Evolutionary conservation across 805 yeast genomes (phyloP).

Genomic region (Ogataea pini): DNA sequence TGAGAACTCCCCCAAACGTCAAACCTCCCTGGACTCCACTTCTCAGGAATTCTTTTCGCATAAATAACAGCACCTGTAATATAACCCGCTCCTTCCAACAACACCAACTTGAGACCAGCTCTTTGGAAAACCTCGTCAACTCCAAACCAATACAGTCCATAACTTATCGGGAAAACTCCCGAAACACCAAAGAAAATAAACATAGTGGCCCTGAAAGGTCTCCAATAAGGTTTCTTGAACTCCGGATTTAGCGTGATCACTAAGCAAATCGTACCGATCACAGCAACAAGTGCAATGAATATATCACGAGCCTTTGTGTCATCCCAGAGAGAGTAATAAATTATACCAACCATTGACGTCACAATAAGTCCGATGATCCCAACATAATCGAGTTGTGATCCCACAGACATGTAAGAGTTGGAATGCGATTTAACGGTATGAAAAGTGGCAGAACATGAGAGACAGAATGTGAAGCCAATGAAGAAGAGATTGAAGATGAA

Average conservation of each 20-base stretch:
- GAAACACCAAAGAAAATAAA: conserved; percentile 81
- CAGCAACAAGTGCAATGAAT: conserved; percentile 48
- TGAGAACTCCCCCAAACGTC: conserved; percentile 82
- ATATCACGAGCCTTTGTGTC: conserved; percentile 33
- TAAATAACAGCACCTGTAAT: conserved; percentile 78
- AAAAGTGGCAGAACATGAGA: conserved; percentile 50
- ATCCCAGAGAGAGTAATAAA: conserved; percentile 48
- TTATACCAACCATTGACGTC: conserved; percentile 44
- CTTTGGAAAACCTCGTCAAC: conserved; percentile 46
- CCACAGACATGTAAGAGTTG: conserved; percentile 40
- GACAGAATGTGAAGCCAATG: conserved; percentile 45
- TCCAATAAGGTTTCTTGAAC: conserved; percentile 70
- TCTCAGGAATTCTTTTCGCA: conserved; percentile 79
- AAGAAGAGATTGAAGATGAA: conserved; percentile 46
- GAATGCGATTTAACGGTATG: conserved; percentile 56
- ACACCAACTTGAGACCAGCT: conserved; percentile 60
- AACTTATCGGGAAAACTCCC: conserved; percentile 67
- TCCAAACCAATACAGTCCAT: conserved; percentile 55
- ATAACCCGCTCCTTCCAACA: conserved; percentile 72
- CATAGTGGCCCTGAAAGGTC: conserved; percentile 75
- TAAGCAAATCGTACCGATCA: conserved; percentile 63
- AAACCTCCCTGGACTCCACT: conserved; percentile 58
- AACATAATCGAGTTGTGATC: conserved; percentile 55
- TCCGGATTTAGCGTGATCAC: conserved; percentile 61
- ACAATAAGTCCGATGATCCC: conserved; percentile 55